These are phyloP conservation scores for Suhomyces kunorum DNA, from an alignment of 1,139 yeast species.

Conservation along the genomic window DNA sequence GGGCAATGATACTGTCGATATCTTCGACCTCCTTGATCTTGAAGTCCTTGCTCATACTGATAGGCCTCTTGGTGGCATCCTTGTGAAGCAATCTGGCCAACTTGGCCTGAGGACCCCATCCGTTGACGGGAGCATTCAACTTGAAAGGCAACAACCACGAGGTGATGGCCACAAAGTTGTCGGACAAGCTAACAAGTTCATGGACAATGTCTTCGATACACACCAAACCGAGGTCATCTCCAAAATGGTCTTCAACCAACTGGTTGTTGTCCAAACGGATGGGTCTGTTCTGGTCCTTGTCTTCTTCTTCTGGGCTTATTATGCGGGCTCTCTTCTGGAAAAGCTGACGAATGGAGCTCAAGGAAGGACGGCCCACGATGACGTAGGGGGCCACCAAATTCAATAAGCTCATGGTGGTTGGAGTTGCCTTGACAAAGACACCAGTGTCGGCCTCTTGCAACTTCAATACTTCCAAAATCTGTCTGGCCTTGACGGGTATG, in stretches of 20 bases:
- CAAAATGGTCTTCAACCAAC: constrained; percentile 70
- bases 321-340: constrained; percentile 76
- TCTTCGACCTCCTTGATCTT: constrained; percentile 63
- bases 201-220: constrained; percentile 80
- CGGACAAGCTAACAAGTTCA: constrained; percentile 64
- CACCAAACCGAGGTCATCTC: constrained; percentile 63
- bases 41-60: constrained; percentile 64
- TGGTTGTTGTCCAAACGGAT: constrained; percentile 62
- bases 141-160: constrained; percentile 70
- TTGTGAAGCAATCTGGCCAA: constrained; percentile 51
- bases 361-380: constrained; percentile 71
- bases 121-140: constrained; percentile 67
- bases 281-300: constrained; percentile 30
- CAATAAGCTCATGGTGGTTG: constrained; percentile 57
- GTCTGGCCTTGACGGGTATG: constrained; percentile 65
- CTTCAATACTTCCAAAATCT: constrained; percentile 59
- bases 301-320: constrained; percentile 35
- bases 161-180: constrained; percentile 57
- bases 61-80: constrained; percentile 45
- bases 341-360: constrained; percentile 67
- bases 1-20: constrained; percentile 64
- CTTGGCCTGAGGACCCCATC: constrained; percentile 66
- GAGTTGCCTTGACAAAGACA: constrained; percentile 65
- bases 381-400: constrained; percentile 71
- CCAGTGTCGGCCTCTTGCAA: constrained; percentile 63